Evolutionary conservation across 257 asterid species (phyloP), one percentile per base, ranked within the genome.

Genomic region (Pogostemon cablin): DNA sequence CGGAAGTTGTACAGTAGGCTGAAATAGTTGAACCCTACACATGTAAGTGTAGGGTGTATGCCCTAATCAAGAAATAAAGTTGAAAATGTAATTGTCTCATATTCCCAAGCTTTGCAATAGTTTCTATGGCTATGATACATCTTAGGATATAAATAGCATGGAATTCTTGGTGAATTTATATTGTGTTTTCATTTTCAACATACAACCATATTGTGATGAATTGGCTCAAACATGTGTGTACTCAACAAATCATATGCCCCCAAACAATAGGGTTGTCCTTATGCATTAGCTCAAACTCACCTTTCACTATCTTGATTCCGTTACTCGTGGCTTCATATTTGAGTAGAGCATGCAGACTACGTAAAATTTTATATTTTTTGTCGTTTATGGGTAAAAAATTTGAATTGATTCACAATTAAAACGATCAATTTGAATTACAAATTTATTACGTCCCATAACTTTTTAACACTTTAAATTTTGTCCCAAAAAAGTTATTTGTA

Each of bases 61-160:
- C 68, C 67, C 47, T 46, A 1, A 55, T 75, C 72, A 7, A 55
- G 68, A 55, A 54, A 69, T 62, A 54, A 62, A 69, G 75, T 37
- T 11, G 61, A 55, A 54, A 61, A 3, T 75, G 59, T 68, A n/a
- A n/a, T 25, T 60, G 59, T 75, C 79, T 61, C 66, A 68, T 53
- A 62, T 68, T 68, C 79, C 58, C 34, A 38, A 66, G 5, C 55
- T 61, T 39, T 9, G 49, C 55, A 64, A 63, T 6, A 39, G 5
- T 17, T 57, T 66, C 55, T 62, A 59, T 67, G 54, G 35, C 55
- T 67, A 59, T 59, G 40, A 72, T 32, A 0, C 5, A 6, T 38
- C 20, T 60, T 48, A 9, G 25, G 40, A 42, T 25, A 40, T 54
- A 10, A 38, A 17, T 9, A 52, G 54, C 5, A 61, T 48, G 9